Conservation (phyloP, 2,329 filamentous ascomycete species). For the Cercospora janseana region DNA sequence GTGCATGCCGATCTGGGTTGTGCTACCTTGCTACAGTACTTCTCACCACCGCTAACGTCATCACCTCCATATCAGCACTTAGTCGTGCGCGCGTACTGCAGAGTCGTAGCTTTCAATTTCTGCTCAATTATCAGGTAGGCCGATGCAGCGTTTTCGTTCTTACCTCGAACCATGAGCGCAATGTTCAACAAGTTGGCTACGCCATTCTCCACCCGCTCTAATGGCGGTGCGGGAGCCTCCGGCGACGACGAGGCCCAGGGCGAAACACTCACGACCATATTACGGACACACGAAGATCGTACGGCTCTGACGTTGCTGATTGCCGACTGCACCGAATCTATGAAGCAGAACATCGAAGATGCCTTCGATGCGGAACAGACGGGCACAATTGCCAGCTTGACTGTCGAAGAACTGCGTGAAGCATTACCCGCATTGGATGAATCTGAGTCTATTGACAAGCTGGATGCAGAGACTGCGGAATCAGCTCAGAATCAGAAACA, state of each 20-base stretch:
- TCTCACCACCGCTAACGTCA: slow-evolving; percentile 8
- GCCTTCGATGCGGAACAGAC: slow-evolving; percentile 43
- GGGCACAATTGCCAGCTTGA: slow-evolving; percentile 31
- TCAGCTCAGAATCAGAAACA: slow-evolving; percentile 15
- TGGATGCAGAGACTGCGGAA: slow-evolving; percentile 5
- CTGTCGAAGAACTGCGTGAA: slow-evolving; percentile 12
- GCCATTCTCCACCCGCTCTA: slow-evolving; percentile 3
- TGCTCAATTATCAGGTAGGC: slow-evolving; percentile 5
- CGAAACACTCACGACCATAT: slow-evolving; percentile 47
- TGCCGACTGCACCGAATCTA: slow-evolving; percentile 46
- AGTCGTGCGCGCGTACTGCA: not conserved
- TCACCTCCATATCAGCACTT: slow-evolving; percentile 1
- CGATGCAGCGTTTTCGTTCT: not conserved
- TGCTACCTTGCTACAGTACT: too few relatives aligned
- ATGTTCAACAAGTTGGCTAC: slow-evolving; percentile 4
- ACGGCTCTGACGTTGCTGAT: slow-evolving; percentile 48
- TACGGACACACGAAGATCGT: slow-evolving; percentile 44
- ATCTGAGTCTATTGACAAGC: slow-evolving; percentile 13
- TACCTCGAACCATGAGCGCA: not conserved
- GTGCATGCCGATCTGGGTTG: slow-evolving; percentile 5
- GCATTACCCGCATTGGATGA: slow-evolving; percentile 32
- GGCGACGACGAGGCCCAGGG: slow-evolving; percentile 31
- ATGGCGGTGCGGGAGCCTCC: slow-evolving; percentile 1
- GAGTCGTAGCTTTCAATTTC: not conserved
- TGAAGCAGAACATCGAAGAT: slow-evolving; percentile 46